Conservation (phyloP, 192 early-diverging fungal species). For the Backusella morwellensis region DNA sequence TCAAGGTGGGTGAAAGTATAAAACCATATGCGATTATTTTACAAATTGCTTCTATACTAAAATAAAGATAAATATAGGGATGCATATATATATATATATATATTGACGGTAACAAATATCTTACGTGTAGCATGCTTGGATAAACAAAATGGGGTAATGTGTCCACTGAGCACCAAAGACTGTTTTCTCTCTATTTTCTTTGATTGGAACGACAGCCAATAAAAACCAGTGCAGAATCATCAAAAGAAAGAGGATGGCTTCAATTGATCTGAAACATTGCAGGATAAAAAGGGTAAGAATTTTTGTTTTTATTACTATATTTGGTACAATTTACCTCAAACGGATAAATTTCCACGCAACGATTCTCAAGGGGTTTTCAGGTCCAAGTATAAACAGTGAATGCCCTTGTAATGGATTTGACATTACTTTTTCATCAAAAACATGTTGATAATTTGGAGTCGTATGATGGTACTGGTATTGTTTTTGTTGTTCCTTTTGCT, state of each 20-base stretch:
- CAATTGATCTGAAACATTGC: constrained; percentile 24
- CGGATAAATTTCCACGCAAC: constrained; percentile 34
- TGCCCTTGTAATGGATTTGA: constrained; percentile 33
- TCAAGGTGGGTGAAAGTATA: constrained; percentile 15
- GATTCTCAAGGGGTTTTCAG: constrained; percentile 33
- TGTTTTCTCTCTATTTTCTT: constrained; percentile 30
- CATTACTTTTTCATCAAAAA: neutral
- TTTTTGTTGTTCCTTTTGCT: neutral
- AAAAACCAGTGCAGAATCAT: constrained; percentile 46
- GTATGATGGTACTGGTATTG: neutral
- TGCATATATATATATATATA: neutral
- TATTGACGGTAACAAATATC: neutral
- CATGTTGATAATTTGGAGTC: neutral
- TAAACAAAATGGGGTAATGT: constrained; percentile 39
- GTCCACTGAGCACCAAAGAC: constrained; percentile 42
- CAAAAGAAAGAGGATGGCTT: constrained; percentile 38
- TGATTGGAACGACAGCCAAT: constrained; percentile 39
- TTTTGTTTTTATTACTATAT: neutral
- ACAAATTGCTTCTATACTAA: constrained; percentile 26
- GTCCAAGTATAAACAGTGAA: constrained; percentile 36
- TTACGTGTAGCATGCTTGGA: constrained; percentile 44
- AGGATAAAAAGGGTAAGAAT: neutral
- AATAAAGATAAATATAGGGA: neutral
- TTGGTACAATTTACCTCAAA: constrained; percentile 32
- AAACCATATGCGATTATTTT: constrained; percentile 49